Evolutionary conservation across 176 grass and related monocot species (phyloP), one percentile per base, ranked within the genome.

Genomic region (Coix lacrymajobi): DNA sequence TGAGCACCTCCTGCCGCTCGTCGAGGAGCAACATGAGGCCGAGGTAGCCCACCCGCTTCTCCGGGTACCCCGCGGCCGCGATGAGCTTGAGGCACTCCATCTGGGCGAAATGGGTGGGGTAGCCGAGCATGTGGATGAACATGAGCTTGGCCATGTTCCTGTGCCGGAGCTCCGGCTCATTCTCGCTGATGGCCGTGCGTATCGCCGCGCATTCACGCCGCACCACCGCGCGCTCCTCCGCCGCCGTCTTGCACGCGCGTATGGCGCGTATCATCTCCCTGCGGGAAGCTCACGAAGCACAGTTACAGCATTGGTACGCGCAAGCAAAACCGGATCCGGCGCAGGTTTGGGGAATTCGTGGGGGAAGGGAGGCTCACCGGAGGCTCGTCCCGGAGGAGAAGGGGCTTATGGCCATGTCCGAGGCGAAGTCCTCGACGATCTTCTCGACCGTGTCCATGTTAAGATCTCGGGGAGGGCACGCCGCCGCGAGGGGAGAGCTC

Each of bases 11-110:
- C 84, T 99, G 97, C 77, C 93, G 92, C 88, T 99, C 93, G 73
- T 99, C 97, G 28, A 99, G 85, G 75, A 99, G 93, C 77, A 99
- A 87, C 93, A 90, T 99, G 72, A 99, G 87, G 28, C 93, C 97
- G 39, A 99, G 86, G 89, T 99, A 99, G 11, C 97, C 97, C 70
- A 99, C 91, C 80, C 93, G 81, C 79, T 99, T 99, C 80, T 99
- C 97, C 12, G 97, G 97, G 85, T 87, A 99, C 0, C 97, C 97
- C 69, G 93, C 84, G 64, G 91, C 85, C 31, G 97, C 93, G 74
- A 99, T 99, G 79, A 99, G 88, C 85, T 99, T 99, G 87, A 99
- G 93, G 75, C 96, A 99, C 86, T 99, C 96, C 96, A 99, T 99
- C 89, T 99, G 96, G 26, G 93, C 96, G 73, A 99, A 99, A 88